Evolutionary conservation across 805 yeast species (phyloP), one percentile per base, ranked within the genome.

Genomic region (Kurtzmaniella fragi): DNA sequence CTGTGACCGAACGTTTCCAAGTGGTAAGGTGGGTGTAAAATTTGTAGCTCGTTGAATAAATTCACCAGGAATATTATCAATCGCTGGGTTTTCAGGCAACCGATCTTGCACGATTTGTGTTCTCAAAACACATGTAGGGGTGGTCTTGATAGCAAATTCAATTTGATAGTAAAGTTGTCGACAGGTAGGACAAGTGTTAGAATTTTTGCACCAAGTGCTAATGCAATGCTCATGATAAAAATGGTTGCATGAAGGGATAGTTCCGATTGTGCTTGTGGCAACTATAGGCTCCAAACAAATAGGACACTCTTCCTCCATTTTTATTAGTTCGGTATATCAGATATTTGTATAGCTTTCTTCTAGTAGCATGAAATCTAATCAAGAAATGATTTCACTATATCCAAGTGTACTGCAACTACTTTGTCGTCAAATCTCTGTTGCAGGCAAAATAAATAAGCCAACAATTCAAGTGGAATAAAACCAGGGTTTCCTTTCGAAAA

Each of bases 111-210:
- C 55, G 34, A 7, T 47, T 33, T 15, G 35, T 14, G 34, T 44
- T 6, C 30, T 26, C 9, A 41, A n/a, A 3, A 45, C 40, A 10
- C 15, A 27, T 4, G 34, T 31, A 9, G 52, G 48, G 7, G 31
- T 49, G 2, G 40, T 32, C 5, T 44, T 38, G n/a, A 52, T 52
- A 17, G 59, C 48, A 3, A 62, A 42, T 37, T 66, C 63, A 20
- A 75, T 57, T 17, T 56, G 43, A 34, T 67, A 54, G 49, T 68
- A 78, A 32, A 61, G 60, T 25, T 65, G 49, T 15, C 86, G 72
- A 49, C 86, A 80, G 4, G 79, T 73, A 2, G 86, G 86, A 50
- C 85, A 79, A 38, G 72, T 66, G 52, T 75, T 77, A 17, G 82
- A 75, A 30, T 73, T 67, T 29, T 64, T 56, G 15, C 74, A 57